Conservation (phyloP, 2,329 filamentous ascomycete species). For the Pseudogymnoascus sp. region DNA sequence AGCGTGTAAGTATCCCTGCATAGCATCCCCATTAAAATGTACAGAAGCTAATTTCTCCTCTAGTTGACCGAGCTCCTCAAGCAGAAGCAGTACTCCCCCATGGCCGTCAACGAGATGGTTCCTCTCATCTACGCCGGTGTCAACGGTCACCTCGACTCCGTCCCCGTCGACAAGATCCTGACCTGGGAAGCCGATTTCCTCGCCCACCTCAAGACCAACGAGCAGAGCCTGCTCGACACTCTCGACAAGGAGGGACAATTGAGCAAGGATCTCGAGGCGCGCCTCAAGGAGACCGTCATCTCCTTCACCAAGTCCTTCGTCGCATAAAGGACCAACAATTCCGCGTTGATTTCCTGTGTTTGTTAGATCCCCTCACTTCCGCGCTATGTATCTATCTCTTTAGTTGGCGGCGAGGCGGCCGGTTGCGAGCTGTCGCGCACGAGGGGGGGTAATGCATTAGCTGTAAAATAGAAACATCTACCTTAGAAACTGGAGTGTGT, state of each 20-base stretch:
- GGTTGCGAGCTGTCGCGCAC: constrained; percentile 8
- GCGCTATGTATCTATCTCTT: constrained; percentile 9
- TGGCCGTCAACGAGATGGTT: constrained; percentile 99
- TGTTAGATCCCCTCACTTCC: constrained; percentile 8
- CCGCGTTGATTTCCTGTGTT: constrained; percentile 12
- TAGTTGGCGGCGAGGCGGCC: constrained; percentile 7
- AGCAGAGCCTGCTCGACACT: constrained; percentile 70
- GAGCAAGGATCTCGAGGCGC: constrained; percentile 86
- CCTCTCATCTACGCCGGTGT: constrained; percentile 98
- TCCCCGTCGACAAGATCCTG: constrained; percentile 87
- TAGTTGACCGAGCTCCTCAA: constrained; percentile 92
- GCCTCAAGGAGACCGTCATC: constrained; percentile 67
- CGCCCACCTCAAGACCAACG: constrained; percentile 82
- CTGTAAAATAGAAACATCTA: constrained; percentile 11
- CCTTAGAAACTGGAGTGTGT: constrained; percentile 10
- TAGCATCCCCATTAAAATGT: constrained; percentile 12
- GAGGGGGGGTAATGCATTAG: constrained; percentile 11
- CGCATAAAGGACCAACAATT: constrained; percentile 10
- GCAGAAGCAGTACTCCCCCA: constrained; percentile 99
- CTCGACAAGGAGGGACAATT: constrained; percentile 95
- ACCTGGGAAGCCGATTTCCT: constrained; percentile 94
- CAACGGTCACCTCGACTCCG: constrained; percentile 84
- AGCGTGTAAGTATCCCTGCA: constrained; percentile 63
- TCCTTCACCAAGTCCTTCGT: constrained; percentile 93
- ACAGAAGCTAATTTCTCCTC: constrained; percentile 19